Percentiles rank a stretch among this genome's conserved stretches.
Conservation (phyloP, 1,284 basidiomycete species). For the Cutaneotrichosporon sp. region DNA sequence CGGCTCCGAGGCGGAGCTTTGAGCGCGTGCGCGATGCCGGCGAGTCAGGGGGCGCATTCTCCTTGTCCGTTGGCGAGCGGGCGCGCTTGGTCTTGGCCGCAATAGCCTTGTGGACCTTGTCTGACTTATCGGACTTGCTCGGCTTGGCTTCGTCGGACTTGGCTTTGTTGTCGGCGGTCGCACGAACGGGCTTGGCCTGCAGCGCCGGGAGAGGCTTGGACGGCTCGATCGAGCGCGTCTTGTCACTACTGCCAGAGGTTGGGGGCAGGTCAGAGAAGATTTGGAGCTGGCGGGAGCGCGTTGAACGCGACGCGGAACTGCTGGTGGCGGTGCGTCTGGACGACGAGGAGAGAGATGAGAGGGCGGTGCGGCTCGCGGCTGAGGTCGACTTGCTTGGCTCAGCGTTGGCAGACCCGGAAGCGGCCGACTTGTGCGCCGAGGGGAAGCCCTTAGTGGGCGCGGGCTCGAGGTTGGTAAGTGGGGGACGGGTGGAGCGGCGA, state of each 20-base stretch:
- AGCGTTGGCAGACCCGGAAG: too few species aligned
- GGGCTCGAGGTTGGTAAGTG: neutral
- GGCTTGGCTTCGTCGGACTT: neutral
- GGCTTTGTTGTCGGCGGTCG: neutral
- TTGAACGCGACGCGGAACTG: too few species aligned
- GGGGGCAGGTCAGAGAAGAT: neutral
- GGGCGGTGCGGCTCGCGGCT: neutral
- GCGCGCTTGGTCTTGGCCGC: neutral
- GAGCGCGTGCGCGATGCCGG: slow-evolving; percentile 23
- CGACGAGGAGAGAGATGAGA: neutral
- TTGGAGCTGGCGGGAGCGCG: neutral
- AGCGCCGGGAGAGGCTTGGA: neutral
- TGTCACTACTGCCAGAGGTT: neutral
- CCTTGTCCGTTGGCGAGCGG: neutral
- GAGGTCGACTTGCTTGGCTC: neutral
- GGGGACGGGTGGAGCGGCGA: neutral
- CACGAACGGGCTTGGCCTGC: neutral
- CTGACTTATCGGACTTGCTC: neutral
- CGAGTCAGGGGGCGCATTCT: slow-evolving; percentile 12
- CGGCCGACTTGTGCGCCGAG: too few species aligned
- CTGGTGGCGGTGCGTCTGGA: neutral
- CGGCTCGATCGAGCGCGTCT: neutral
- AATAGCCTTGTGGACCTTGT: too few species aligned
- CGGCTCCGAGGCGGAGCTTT: neutral
- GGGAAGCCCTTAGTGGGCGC: neutral